Conservation (phyloP, 2,329 filamentous ascomycete genomes). For the Fonsecaea erecta region DNA sequence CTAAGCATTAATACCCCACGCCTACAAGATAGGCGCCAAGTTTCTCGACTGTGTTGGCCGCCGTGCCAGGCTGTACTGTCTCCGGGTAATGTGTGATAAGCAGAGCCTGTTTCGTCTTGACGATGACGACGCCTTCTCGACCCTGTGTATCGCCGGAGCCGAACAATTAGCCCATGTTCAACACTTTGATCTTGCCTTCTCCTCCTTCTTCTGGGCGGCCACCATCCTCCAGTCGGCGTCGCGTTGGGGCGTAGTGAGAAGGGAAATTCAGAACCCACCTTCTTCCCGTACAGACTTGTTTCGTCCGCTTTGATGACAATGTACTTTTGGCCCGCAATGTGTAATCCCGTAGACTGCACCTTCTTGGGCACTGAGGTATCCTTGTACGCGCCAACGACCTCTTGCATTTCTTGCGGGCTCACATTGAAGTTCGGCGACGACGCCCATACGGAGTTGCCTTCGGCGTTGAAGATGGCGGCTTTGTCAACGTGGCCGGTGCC, state of each 20-base stretch:
- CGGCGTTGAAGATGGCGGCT: conserved; percentile 80
- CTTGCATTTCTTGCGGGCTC: conserved; percentile 59
- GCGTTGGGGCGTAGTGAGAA: neutral
- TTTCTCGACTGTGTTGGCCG: conserved; percentile 77
- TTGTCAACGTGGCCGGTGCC: conserved; percentile 79
- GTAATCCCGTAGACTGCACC: conserved; percentile 73
- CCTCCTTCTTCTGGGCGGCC: neutral
- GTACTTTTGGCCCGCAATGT: conserved; percentile 77
- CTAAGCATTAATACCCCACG: conserved; percentile 66
- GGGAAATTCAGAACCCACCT: conserved; percentile 63
- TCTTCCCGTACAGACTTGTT: conserved; percentile 80
- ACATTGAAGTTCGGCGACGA: conserved; percentile 72
- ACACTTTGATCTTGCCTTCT: neutral
- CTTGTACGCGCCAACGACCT: conserved; percentile 58
- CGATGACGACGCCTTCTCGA: conserved; percentile 77
- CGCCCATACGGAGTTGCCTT: conserved; percentile 82
- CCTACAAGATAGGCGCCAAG: conserved; percentile 86
- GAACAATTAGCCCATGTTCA: neutral
- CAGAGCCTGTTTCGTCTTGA: conserved; percentile 87
- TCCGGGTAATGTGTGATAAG: conserved; percentile 87
- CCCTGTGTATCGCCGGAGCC: conserved; percentile 56
- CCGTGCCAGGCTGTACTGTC: conserved; percentile 71
- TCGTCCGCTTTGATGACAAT: conserved; percentile 77
- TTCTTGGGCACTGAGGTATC: conserved; percentile 63
- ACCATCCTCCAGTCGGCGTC: neutral